Base-by-base conservation (phyloP, 768 basidiomycete species). In the Boletus pseudopeckii region DNA sequence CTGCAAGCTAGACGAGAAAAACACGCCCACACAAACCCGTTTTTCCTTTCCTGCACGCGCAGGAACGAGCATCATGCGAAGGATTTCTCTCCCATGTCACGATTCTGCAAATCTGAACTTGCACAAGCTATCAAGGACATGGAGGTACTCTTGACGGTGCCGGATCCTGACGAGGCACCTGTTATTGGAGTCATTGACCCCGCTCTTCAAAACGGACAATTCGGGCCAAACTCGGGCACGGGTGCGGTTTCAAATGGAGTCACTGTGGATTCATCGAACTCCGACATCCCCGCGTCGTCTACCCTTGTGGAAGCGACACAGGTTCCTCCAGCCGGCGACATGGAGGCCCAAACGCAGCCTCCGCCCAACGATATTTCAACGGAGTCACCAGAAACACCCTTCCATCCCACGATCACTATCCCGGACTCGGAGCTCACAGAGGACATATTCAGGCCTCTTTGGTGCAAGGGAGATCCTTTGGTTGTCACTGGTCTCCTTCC, bases 1-100 rank as follows among this genome's bases (percentile, higher is more conserved):
- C 70, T 81, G 9, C 78, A 80, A 52, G 75, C 70, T 14, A 73
- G 76, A 51, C 72, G 83, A 45, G 85, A 89, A 62, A 81, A 78
- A 57, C 80, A 85, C 52, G 73, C 80, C 5, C 82, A 84, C 61
- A 74, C 74, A 34, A 88, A 87, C 54, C 88, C 88, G 6, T 86
- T 85, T 68, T 90, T 91, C 72, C 69, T 91, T 2, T 78, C 79
- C 45, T 90, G 90, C 66, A 83, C 83, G 7, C 80, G 81, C 54
- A 75, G 86, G 48, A 83, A 83, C 49, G 89, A 90, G 54, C 91
- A 93, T 62, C 73, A 76, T 20, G 74, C 79, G 11, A 75, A 70
- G 30, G 80, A 87, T 51, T 91, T 95, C 61, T 84, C 85, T 6
- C 88, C 92, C 6, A 85, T 95, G 70, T 86, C 91, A 4, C 75